Conservation (phyloP, 2,329 filamentous ascomycete genomes). For the Alternaria panax region DNA sequence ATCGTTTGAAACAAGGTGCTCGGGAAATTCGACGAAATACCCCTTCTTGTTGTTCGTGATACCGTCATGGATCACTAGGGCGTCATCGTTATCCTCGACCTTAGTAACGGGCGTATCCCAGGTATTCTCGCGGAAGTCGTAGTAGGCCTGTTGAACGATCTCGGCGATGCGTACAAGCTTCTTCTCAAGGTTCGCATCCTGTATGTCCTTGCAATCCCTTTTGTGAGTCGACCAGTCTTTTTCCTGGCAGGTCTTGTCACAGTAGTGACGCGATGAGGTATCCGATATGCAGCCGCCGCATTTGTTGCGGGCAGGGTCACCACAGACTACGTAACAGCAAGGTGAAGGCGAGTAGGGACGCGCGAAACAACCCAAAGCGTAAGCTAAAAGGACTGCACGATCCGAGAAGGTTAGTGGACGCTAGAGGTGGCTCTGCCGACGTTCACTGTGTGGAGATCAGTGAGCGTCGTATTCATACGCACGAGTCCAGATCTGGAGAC, state of each 20-base stretch:
- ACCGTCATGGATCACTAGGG: not conserved
- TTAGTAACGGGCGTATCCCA: not conserved
- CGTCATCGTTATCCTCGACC: not conserved
- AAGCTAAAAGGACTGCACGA: not conserved
- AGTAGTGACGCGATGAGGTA: not conserved
- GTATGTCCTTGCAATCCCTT: not conserved
- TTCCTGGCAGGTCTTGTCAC: conserved; percentile 4
- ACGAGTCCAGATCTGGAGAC: no score
- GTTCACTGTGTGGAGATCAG: no score
- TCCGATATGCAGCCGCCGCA: conserved; percentile 6
- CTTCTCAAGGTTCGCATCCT: not conserved
- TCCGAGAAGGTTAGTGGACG: no score
- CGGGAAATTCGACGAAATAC: conserved; percentile 1
- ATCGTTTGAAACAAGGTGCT: not conserved
- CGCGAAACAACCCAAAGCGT: no score
- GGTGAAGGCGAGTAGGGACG: not conserved
- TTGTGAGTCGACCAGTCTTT: conserved; percentile 10
- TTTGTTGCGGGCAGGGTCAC: not conserved
- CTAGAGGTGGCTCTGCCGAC: no score
- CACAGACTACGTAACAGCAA: not conserved
- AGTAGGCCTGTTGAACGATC: conserved; percentile 7
- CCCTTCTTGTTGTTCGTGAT: not conserved
- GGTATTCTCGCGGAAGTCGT: conserved; percentile 13
- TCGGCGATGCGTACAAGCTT: conserved; percentile 1
- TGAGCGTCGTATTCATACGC: no score